phyloP scores from a whole-genome alignment of 768 basidiomycete genomes.

The Butyriboletus loyo region DNA sequence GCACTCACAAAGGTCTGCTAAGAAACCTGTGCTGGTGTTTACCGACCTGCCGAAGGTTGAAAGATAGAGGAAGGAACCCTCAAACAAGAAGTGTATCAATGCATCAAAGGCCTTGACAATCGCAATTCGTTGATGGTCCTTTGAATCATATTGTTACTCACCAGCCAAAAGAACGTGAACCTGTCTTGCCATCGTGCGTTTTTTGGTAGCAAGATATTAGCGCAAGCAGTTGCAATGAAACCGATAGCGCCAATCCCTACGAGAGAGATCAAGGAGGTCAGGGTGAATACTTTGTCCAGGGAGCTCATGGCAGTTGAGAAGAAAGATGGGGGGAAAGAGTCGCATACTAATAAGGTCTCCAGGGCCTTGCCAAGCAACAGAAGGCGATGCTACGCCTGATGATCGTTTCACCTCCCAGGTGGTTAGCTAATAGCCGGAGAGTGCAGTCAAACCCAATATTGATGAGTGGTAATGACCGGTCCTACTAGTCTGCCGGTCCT shows the following conservation, averaged over 20 bases:
- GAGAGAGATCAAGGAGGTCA: constrained; percentile 63
- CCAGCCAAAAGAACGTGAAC: constrained; percentile 77
- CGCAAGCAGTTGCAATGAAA: constrained; percentile 48
- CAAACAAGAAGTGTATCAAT: constrained; percentile 74
- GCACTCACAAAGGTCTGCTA: constrained; percentile 71
- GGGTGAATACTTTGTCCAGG: constrained; percentile 43
- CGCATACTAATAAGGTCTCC: too few species aligned
- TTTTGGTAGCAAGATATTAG: constrained; percentile 48
- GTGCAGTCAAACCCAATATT: not conserved
- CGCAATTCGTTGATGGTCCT: not conserved
- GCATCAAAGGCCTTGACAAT: constrained; percentile 69
- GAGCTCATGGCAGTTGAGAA: constrained; percentile 15
- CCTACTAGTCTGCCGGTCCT: too few species aligned
- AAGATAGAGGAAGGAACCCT: constrained; percentile 77
- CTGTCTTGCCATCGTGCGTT: constrained; percentile 51
- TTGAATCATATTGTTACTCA: constrained; percentile 31
- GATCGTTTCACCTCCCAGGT: too few species aligned
- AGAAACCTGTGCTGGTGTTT: constrained; percentile 60
- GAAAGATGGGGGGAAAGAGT: not conserved
- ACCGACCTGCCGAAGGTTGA: constrained; percentile 74
- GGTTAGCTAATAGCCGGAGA: too few species aligned
- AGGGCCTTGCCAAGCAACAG: too few species aligned
- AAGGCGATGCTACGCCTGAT: too few species aligned
- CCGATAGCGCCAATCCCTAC: constrained; percentile 53
- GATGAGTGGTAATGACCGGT: too few species aligned